Evolutionary conservation across 1,284 basidiomycete species (phyloP), one percentile per base, ranked within the genome.

Genomic region (Athelia sp.): DNA sequence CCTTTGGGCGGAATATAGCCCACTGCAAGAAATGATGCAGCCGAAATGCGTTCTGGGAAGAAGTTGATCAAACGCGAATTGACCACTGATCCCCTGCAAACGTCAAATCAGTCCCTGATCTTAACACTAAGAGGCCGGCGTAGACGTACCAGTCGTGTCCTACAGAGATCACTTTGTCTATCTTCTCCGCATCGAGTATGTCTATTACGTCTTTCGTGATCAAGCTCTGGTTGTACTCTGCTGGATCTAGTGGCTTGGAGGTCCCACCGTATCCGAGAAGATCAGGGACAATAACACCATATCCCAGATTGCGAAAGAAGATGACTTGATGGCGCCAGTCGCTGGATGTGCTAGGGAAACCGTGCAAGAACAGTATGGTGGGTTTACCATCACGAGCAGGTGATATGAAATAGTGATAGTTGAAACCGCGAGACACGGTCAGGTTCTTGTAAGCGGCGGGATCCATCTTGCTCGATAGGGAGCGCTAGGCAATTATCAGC

Each of bases 341-440:
- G 26, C 55, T 50, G 2, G 59, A 59, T 1, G 52, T 54, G 4
- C 61, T 60, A 0, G 65, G 65, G 50, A 62, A 66, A 15, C 65
- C 64, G 53, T 66, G 64, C n/a, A 61, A 47, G 50, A 65, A 59
- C 13, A 67, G 50, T 6, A 67, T 32, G 2, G 56, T 62, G 4
- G 54, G 54, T 36, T 57, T 55, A 15, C 23, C 19, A 15, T 26
- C 43, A 19, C 35, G 2, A 3, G 55, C 52, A 46, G 61, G 60
- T 31, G 56, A 50, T 31, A 57, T 55, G 52, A 61, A 68, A 52
- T 71, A 72, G 38, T 59, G 61, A 54, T 73, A 73, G 9, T 52
- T 54, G 46, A 64, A 58, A 8, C 65, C 72, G 35, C 40, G 11
- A 10, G 19, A 43, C 11, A 19, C 21, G 11, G 19, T 43, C 10